Base-by-base conservation (phyloP, 2,329 filamentous ascomycete genomes). In the Sphaerulina musiva region DNA sequence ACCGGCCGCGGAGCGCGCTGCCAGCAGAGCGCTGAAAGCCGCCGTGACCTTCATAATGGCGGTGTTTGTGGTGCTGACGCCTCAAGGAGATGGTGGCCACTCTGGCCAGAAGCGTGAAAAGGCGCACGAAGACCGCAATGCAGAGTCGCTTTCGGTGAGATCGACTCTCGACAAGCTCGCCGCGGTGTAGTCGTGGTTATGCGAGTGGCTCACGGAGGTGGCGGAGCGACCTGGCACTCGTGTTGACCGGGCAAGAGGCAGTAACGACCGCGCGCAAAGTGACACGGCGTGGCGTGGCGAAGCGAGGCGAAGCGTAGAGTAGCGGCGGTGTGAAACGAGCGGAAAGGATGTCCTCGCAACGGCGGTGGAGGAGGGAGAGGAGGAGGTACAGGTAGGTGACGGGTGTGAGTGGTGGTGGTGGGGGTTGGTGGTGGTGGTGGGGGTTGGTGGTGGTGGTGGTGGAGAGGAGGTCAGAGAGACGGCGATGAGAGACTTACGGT, bases 1-100 rank as follows among this genome's bases (percentile, higher is more conserved):
- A 23, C 59, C 66, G 20, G 32, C 50, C 20, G 53, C 57, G 11
- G 61, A 55, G 52, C 53, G 49, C 41, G 60, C 57, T 46, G 59
- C 56, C 49, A 63, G 56, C 54, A 63, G 55, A 55, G 55, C 54
- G 58, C 59, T 54, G 48, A 59, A 41, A 10, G 58, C 45, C 26
- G 55, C 23, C 29, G 54, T 52, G 9, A 56, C 48, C 49, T 55
- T 56, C 59, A 62, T 62, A 8, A 31, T 56, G 45, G 46, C 53
- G 46, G 14, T 31, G 20, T 12, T 38, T 38, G 40, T 14, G 17
- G 14, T 32, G 17, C 34, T 36, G 31, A 41, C 29, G 41, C 10
- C 31, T 26, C n/a, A 12, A n/a, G 40, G 41, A 45, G 40, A 38
- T 11, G 32, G 14, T 31, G 31, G 29, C 20, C 12, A 10, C 7